Evolutionary conservation across 768 basidiomycete species (phyloP), one percentile per base, ranked within the genome.

Genomic region (Kwoniella sp.): DNA sequence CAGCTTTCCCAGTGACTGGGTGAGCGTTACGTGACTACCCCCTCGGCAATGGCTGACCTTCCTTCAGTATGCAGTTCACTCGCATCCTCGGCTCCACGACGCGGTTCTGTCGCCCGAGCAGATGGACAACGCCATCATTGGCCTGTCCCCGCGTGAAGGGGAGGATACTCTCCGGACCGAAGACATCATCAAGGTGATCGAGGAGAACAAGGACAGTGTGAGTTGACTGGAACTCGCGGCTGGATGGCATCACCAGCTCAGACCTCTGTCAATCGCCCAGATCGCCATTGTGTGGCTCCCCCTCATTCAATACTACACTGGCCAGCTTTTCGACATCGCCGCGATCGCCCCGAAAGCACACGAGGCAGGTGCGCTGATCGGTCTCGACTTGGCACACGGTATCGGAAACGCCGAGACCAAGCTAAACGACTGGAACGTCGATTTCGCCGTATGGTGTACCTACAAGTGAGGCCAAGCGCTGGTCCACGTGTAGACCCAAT

Each of bases 401-500:
- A 81, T 85, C 38, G 95, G 93, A 41, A 99, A 99, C 74, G 89
- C 98, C 29, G 87, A 88, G 31, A 75, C 93, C 62, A 78, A 81
- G 41, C 78, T 99, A 59, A 89, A 93, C 72, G 87, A 90, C 54
- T 99, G 95, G 93, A 78, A 82, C 60, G 86, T 89, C 62, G 95
- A 99, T 74, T 98, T 96, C 71, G 95, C 93, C 3, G 92, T 92
- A 29, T 98, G 93, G 89, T 99, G 95, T 74, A 87, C 90, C 27
- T 99, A 98, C 81, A 98, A 76, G 72, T 73, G 56, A 55, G 71
- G 57, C 12, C 1, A 10, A 15, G 27, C 27, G 20, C 12, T 15
- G 31, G 14, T 20, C 20, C 25, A 25, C 26, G 11, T 6, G 15
- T 26, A 9, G 22, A 25, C 12, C 25, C 11, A 19, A 14, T 33